Evolutionary conservation across 768 basidiomycete species (phyloP).

Genomic region (Pleurotus tuber-regium): DNA sequence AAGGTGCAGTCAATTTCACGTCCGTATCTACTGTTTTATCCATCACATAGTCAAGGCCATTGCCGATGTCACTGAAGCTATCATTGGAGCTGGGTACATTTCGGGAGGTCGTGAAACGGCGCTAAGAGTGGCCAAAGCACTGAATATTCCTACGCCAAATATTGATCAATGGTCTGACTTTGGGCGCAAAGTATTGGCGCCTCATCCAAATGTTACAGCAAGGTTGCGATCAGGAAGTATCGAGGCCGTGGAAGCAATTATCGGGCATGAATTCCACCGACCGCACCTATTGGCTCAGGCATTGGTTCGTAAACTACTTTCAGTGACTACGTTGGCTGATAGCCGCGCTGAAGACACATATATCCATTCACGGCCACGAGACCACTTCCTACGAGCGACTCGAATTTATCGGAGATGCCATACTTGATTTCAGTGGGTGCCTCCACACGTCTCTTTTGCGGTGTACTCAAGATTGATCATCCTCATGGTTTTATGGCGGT

Average conservation of each 20-base stretch:
- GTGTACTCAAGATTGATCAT: too few relatives aligned
- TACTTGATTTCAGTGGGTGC: conserved; percentile 76
- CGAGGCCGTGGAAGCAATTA: conserved; percentile 57
- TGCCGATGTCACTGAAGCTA: conserved; percentile 83
- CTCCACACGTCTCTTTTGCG: conserved; percentile 6
- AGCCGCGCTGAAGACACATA: conserved; percentile 58
- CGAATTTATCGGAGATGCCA: conserved; percentile 85
- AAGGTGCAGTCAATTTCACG: conserved; percentile 48
- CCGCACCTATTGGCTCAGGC: conserved; percentile 71
- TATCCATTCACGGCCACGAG: conserved; percentile 54
- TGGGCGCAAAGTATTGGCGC: conserved; percentile 41
- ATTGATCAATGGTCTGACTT: conserved; percentile 77
- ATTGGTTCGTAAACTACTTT: conserved; percentile 46
- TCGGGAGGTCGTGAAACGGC: conserved; percentile 70
- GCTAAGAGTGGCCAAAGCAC: conserved; percentile 57
- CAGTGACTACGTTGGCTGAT: background rate
- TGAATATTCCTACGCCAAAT: conserved; percentile 63
- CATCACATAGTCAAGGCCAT: conserved; percentile 49
- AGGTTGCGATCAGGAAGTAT: conserved; percentile 47
- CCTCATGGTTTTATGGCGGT: conserved; percentile 5
- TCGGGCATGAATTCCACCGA: conserved; percentile 59
- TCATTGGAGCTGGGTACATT: conserved; percentile 79
- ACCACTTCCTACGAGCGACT: conserved; percentile 68
- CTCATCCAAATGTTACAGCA: conserved; percentile 40
- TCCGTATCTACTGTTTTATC: conserved; percentile 3